A percentile compares a stretch with the other conserved stretches of the same genome.
Evolutionary conservation across 2,329 filamentous ascomycete species (phyloP).

Genomic region (Colletotrichum abscissum): DNA sequence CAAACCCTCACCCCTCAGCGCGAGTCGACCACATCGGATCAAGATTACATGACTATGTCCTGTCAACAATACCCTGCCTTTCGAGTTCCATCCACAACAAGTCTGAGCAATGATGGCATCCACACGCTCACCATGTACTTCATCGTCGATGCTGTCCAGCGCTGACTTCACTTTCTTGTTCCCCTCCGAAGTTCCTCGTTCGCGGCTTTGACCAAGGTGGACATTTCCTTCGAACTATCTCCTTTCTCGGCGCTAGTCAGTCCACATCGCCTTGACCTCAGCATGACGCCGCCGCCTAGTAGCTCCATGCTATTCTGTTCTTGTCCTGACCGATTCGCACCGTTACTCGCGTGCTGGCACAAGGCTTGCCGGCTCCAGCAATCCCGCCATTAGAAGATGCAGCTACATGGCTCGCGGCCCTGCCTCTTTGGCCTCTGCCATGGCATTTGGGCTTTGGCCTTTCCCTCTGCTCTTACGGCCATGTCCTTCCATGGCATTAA

Average conservation of each 20-base stretch:
- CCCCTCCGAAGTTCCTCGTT: not conserved
- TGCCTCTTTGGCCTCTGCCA: conserved; percentile 3
- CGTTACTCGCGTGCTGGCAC: conserved; percentile 10
- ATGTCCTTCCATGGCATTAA: conserved; percentile 1
- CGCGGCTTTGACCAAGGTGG: not conserved
- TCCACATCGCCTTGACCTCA: conserved; percentile 12
- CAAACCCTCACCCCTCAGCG: not conserved
- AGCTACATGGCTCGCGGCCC: conserved; percentile 9
- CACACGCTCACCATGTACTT: not conserved
- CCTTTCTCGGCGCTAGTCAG: not conserved
- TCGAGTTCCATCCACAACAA: not conserved
- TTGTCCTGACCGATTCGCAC: conserved; percentile 10
- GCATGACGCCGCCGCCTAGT: conserved; percentile 16
- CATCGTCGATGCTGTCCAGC: conserved; percentile 7
- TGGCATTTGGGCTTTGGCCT: not conserved
- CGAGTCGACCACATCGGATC: not conserved
- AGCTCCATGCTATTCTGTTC: conserved; percentile 1
- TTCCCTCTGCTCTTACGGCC: not conserved
- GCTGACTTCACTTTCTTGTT: not conserved
- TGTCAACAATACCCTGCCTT: not conserved
- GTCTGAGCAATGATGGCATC: not conserved
- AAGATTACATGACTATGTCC: not conserved
- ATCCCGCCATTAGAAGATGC: conserved; percentile 16
- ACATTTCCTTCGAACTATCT: not conserved
- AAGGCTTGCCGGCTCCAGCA: conserved; percentile 14